phyloP scores from a whole-genome alignment of 805 yeast genomes.

The Suhomyces xylopsoci region DNA sequence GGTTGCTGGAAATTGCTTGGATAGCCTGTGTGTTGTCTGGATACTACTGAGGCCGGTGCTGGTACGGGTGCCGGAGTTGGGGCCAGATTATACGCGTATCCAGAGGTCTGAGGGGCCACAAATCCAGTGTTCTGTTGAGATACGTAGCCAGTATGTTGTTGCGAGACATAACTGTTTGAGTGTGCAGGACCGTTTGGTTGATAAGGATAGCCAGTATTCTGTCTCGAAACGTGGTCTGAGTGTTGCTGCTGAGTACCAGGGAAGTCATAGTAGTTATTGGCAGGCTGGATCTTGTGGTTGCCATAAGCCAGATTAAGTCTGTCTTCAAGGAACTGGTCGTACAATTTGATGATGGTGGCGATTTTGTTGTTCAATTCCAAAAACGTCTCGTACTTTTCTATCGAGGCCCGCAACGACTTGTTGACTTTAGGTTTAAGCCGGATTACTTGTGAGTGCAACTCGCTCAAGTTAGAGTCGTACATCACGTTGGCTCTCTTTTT shows the following conservation, averaged over 20 bases:
- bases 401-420: conserved; percentile 53
- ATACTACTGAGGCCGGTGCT: not conserved
- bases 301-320: conserved; percentile 38
- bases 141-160: not conserved
- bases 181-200: not conserved
- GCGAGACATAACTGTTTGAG: not conserved
- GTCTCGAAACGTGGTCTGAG: not conserved
- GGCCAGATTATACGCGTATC: not conserved
- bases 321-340: conserved; percentile 69
- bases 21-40: conserved; percentile 7
- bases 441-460: conserved; percentile 57
- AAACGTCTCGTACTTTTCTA: conserved; percentile 59
- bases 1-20: conserved; percentile 8
- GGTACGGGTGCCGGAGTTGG: not conserved
- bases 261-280: not conserved
- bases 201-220: not conserved
- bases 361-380: conserved; percentile 76
- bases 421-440: conserved; percentile 69
- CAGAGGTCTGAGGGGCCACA: conserved; percentile 1
- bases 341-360: conserved; percentile 69
- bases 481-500: conserved; percentile 33
- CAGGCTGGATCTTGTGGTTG: conserved; percentile 15
- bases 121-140: conserved; percentile 3
- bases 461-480: conserved; percentile 51
- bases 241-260: not conserved